A percentile compares a stretch with the other conserved stretches of the same genome.
phyloP scores from a whole-genome alignment of 768 basidiomycete genomes.

The Sarcomyxa edulis region DNA sequence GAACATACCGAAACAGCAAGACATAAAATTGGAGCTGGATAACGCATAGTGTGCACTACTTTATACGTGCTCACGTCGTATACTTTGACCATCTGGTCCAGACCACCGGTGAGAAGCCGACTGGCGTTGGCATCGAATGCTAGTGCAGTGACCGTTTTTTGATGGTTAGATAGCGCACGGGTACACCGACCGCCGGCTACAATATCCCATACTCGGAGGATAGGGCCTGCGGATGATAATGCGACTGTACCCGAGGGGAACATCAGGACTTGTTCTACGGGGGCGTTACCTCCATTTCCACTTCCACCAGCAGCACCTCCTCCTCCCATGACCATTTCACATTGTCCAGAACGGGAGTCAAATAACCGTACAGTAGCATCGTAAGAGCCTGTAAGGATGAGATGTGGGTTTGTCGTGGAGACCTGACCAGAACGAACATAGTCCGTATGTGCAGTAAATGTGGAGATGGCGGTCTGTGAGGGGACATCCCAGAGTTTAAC shows the following conservation, averaged over 20 bases:
- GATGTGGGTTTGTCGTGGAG: conserved; percentile 73
- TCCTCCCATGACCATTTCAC: conserved; percentile 77
- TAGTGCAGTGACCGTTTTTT: conserved; percentile 92
- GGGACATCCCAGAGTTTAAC: conserved; percentile 95
- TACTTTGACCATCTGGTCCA: conserved; percentile 98
- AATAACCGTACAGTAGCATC: conserved; percentile 87
- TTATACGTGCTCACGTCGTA: conserved; percentile 93
- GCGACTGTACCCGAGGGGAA: conserved; percentile 87
- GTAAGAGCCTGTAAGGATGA: conserved; percentile 91
- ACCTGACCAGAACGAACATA: conserved; percentile 94
- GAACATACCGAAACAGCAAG: conserved; percentile 82
- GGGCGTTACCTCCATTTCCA: conserved; percentile 35
- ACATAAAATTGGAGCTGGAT: conserved; percentile 87
- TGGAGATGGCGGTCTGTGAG: conserved; percentile 71
- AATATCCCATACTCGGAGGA: conserved; percentile 92
- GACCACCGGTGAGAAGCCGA: conserved; percentile 80
- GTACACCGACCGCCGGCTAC: conserved; percentile 87
- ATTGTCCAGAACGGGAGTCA: conserved; percentile 78
- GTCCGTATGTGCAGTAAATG: conserved; percentile 86
- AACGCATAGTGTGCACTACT: conserved; percentile 98
- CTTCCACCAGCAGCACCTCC: conserved; percentile 20
- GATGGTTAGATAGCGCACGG: conserved; percentile 92
- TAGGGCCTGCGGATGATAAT: conserved; percentile 85
- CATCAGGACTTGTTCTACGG: conserved; percentile 91
- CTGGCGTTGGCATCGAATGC: conserved; percentile 73